A percentile compares a stretch with the other conserved stretches of the same genome.
Evolutionary conservation across 2,329 filamentous ascomycete genomes (phyloP).

Genomic region (Aspergillus pseudoviridinutans): DNA sequence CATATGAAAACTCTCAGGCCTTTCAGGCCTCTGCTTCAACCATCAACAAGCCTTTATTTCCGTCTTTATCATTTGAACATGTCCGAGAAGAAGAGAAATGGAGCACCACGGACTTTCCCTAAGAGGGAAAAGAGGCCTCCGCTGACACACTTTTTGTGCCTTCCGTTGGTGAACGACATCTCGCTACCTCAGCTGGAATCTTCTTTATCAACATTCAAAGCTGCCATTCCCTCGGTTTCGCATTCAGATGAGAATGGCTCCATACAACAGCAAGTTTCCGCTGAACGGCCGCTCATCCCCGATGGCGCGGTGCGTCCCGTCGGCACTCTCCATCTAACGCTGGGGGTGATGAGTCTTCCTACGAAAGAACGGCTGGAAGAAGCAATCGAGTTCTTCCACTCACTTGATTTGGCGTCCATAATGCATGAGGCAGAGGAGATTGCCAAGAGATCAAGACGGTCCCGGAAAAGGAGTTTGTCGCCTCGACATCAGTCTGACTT

Average conservation of each 20-base stretch:
- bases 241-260: conserved; percentile 5
- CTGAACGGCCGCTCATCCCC: conserved; percentile 51
- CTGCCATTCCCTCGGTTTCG: conserved; percentile 45
- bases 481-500: not conserved
- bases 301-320: conserved; percentile 67
- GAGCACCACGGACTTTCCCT: not conserved
- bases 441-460: conserved; percentile 14
- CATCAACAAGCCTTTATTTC: not conserved
- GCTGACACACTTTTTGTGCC: conserved; percentile 46
- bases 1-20: conserved; percentile 7
- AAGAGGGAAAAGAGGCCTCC: conserved; percentile 26
- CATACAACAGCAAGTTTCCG: conserved; percentile 27
- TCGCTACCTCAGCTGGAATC: conserved; percentile 63
- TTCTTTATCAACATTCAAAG: conserved; percentile 59
- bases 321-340: conserved; percentile 78
- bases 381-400: conserved; percentile 44
- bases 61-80: conserved; percentile 3
- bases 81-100: conserved; percentile 1
- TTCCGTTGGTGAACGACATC: conserved; percentile 58
- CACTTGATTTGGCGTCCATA: conserved; percentile 42
- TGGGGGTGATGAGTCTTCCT: conserved; percentile 77
- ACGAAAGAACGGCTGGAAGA: conserved; percentile 46
- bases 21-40: not conserved
- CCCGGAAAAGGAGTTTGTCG: not conserved
- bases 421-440: conserved; percentile 28